phyloP scores from a whole-genome alignment of 2,329 filamentous ascomycete species.

The Shiraia bambusicola region DNA sequence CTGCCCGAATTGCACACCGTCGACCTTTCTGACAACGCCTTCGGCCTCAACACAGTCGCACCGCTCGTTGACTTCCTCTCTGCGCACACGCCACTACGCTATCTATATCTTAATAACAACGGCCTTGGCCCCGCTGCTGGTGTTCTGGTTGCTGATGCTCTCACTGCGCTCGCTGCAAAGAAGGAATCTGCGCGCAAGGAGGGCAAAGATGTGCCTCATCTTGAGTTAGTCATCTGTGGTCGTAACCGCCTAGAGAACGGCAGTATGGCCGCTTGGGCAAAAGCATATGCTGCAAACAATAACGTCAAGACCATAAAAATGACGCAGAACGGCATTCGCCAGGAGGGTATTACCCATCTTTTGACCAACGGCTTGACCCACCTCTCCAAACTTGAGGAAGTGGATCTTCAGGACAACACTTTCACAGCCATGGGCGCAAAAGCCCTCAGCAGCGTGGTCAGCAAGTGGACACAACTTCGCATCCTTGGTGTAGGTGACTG shows the following conservation, averaged over 20 bases:
- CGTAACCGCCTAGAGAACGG: conserved; percentile 95
- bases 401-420: conserved; percentile 97
- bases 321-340: conserved; percentile 96
- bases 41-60: conserved; percentile 91
- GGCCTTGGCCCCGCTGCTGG: conserved; percentile 91
- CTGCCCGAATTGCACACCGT: conserved; percentile 85
- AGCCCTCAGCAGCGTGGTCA: conserved; percentile 73
- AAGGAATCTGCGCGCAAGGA: conserved; percentile 76
- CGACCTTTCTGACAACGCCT: conserved; percentile 97
- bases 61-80: conserved; percentile 91
- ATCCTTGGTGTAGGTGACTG: conserved; percentile 92
- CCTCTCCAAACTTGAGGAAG: conserved; percentile 66
- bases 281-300: conserved; percentile 76
- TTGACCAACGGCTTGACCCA: conserved; percentile 76
- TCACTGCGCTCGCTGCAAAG: conserved; percentile 77
- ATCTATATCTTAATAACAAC: conserved; percentile 97
- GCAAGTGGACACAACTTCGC: conserved; percentile 71
- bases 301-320: conserved; percentile 87
- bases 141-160: conserved; percentile 82
- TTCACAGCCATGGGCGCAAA: conserved; percentile 81
- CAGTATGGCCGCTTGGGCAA: conserved; percentile 94
- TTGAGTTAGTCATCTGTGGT: conserved; percentile 97
- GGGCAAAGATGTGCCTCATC: conserved; percentile 71
- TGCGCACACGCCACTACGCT: conserved; percentile 83
- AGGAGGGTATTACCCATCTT: conserved; percentile 84